phyloP scores from a whole-genome alignment of 257 asterid genomes.

The Eucommia ulmoides region DNA sequence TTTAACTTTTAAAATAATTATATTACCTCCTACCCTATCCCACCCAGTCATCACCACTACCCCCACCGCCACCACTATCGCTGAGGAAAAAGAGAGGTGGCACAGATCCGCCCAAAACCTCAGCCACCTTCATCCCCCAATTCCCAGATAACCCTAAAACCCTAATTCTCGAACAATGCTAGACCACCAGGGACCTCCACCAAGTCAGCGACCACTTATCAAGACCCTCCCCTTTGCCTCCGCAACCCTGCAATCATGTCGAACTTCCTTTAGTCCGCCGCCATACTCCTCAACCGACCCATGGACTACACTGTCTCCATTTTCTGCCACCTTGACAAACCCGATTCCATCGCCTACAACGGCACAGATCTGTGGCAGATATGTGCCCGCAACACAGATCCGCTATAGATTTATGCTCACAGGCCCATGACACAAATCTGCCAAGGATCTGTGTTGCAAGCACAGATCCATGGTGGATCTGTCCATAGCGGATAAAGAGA shows the following conservation, averaged over 20 bases:
- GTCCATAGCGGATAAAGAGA: no score
- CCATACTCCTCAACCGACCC: slow-evolving; percentile 27
- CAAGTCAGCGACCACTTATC: slow-evolving; percentile 41
- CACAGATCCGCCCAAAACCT: no score
- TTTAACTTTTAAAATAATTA: no score
- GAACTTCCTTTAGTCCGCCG: slow-evolving; percentile 36
- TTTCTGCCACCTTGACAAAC: slow-evolving; percentile 20
- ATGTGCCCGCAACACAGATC: no score
- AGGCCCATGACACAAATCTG: no score
- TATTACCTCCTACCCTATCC: no score
- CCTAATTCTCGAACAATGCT: slow-evolving; percentile 40
- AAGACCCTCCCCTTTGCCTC: slow-evolving; percentile 32
- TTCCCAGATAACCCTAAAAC: slow-evolving; percentile 29
- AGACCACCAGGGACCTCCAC: slow-evolving; percentile 25
- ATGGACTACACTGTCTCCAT: slow-evolving; percentile 31
- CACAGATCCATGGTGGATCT: no score
- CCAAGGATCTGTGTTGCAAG: no score
- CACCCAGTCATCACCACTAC: no score
- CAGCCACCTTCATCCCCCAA: slow-evolving; percentile 6
- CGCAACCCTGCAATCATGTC: slow-evolving; percentile 27
- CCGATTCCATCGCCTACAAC: slow-evolving; percentile 32
- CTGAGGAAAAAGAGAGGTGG: no score
- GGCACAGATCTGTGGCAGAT: slow-evolving; percentile 33
- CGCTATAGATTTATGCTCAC: no score
- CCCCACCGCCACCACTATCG: no score